Percentiles rank a stretch among this genome's conserved stretches.
These are phyloP conservation scores for Solanum paucissectum DNA, from an alignment of 257 asterid species.

Conservation along the genomic window DNA sequence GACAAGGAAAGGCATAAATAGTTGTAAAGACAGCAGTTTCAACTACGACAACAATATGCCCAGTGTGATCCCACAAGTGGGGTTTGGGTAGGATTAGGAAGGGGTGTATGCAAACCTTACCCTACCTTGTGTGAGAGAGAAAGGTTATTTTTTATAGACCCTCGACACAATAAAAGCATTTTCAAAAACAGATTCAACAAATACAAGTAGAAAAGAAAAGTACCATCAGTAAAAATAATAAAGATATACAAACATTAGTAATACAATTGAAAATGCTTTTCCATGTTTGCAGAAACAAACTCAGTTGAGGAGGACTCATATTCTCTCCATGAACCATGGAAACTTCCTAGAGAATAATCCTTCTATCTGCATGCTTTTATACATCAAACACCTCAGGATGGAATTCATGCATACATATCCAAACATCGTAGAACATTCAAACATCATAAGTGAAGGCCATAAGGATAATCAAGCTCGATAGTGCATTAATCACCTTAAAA, in stretches of 20 bases:
- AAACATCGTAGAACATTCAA: not conserved
- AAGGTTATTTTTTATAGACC: not conserved
- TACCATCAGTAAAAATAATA: not conserved
- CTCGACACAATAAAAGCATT: not conserved
- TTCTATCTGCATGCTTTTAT: not conserved
- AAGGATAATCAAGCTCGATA: not conserved
- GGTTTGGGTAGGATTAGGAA: not conserved
- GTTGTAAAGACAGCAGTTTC: not conserved
- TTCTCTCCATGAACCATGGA: not conserved
- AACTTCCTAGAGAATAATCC: not conserved
- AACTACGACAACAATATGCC: not conserved
- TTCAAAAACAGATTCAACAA: not conserved
- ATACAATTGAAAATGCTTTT: not conserved
- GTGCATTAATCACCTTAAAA: constrained; percentile 40
- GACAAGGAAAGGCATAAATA: not conserved
- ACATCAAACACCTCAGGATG: not conserved
- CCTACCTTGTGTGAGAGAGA: not conserved
- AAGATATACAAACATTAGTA: not conserved
- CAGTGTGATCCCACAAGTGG: not conserved
- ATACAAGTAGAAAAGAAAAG: not conserved
- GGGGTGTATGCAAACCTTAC: not conserved
- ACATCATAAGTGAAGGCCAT: not conserved
- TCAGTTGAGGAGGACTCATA: not conserved
- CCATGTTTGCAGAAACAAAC: not conserved
- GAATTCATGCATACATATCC: not conserved